A percentile compares a stretch with the other conserved stretches of the same genome.
These are phyloP conservation scores for Wallacemonas sp. DNA, from an alignment of 208 protist species.

Conservation along the genomic window DNA sequence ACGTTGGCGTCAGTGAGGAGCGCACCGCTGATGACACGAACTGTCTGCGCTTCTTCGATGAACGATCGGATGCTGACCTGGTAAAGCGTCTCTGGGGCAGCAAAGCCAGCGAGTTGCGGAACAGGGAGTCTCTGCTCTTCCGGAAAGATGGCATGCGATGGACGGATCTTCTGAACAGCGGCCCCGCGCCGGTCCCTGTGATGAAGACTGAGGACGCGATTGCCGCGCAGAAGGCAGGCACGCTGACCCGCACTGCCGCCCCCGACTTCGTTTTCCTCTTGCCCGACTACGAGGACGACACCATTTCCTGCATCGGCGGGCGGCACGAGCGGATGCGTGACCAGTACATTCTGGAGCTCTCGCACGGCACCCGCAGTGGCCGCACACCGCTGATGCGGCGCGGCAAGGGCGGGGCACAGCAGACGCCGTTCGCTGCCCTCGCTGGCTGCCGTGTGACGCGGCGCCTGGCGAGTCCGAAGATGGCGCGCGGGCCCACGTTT, in stretches of 20 bases:
- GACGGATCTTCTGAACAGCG: background rate
- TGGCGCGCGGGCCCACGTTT: conserved; percentile 79
- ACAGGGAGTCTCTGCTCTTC: background rate
- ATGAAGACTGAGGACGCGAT: conserved; percentile 1
- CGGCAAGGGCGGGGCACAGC: conserved; percentile 41
- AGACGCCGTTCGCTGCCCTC: conserved; percentile 30
- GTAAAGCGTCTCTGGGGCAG: background rate
- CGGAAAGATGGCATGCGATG: background rate
- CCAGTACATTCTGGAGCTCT: conserved; percentile 10
- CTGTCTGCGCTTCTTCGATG: conserved; percentile 29
- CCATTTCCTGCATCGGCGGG: conserved; percentile 37
- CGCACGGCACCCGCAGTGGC: conserved; percentile 22
- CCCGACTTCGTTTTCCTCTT: conserved; percentile 29
- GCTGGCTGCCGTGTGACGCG: conserved; percentile 64
- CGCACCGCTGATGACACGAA: conserved; percentile 26
- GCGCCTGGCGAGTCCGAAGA: conserved; percentile 32
- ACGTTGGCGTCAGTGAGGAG: conserved; percentile 87
- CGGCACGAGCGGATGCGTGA: conserved; percentile 38
- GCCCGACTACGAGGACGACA: conserved; percentile 25
- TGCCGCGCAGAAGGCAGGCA: background rate
- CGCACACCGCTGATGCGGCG: conserved; percentile 15
- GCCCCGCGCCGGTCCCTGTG: background rate
- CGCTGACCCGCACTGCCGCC: background rate
- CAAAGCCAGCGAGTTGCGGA: background rate
- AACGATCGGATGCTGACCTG: background rate